These are phyloP conservation scores for Massariosphaeria phaeospora DNA, from an alignment of 495 filamentous ascomycete species.

Conservation along the genomic window DNA sequence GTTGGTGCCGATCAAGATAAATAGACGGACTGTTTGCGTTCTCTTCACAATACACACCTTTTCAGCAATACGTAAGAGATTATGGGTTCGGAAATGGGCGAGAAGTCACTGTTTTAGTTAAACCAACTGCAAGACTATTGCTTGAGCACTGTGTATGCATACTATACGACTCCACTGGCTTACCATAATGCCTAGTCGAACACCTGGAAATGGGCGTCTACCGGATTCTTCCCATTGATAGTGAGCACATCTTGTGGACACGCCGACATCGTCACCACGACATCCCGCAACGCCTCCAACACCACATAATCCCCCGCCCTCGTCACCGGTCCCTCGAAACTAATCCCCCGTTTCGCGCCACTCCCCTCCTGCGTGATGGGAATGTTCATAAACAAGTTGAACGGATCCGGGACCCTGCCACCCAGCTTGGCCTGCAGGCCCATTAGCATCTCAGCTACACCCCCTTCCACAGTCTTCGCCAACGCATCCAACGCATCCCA, in stretches of 20 bases:
- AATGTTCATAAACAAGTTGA: conserved; percentile 51
- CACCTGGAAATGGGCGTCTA: conserved; percentile 38
- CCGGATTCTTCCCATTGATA: conserved; percentile 42
- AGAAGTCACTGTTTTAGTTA: too few species aligned
- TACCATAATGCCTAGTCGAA: conserved; percentile 13
- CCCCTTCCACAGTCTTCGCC: conserved; percentile 1
- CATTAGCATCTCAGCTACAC: conserved; percentile 2
- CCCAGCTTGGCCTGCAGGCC: conserved; percentile 19
- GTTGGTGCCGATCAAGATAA: too few species aligned
- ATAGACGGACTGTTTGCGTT: too few species aligned
- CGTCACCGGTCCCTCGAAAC: conserved; percentile 38
- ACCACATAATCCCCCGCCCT: conserved; percentile 41
- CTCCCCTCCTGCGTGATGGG: conserved; percentile 37
- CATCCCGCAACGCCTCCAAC: conserved; percentile 41
- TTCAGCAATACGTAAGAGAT: too few species aligned
- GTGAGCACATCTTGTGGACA: conserved; percentile 46
- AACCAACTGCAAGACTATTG: too few species aligned
- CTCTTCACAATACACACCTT: too few species aligned
- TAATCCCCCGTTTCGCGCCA: conserved; percentile 28
- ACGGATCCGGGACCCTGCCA: conserved; percentile 41
- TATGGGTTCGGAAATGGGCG: too few species aligned
- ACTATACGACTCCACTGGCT: too few species aligned
- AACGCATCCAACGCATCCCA: conserved; percentile 37
- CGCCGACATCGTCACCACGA: conserved; percentile 43
- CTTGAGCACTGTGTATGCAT: too few species aligned